phyloP scores from a whole-genome alignment of 306 rosid species.

The Corylus heterophylla region DNA sequence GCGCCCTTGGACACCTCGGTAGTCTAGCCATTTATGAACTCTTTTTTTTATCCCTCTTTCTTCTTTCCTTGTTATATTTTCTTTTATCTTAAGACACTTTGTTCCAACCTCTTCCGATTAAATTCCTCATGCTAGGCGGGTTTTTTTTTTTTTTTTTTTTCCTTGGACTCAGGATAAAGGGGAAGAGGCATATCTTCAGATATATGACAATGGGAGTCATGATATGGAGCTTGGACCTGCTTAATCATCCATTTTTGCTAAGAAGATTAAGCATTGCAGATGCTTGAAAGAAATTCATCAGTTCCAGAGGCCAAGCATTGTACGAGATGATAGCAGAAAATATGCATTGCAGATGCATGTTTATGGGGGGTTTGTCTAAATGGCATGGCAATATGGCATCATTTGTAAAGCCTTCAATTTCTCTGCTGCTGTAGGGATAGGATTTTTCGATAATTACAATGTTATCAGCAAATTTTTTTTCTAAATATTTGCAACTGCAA shows the following conservation, averaged over 20 bases:
- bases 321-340: conserved; percentile 2
- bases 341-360: conserved; percentile 19
- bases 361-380: not conserved
- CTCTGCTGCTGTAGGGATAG: not conserved
- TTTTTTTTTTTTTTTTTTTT: not conserved
- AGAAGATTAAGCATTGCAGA: conserved; percentile 14
- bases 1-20: too few species aligned
- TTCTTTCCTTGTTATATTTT: too few species aligned
- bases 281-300: conserved; percentile 12
- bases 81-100: not conserved
- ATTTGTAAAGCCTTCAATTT: not conserved
- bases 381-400: too few species aligned
- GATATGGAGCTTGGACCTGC: conserved; percentile 25
- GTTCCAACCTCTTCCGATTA: not conserved
- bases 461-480: not conserved
- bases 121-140: not conserved
- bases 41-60: too few species aligned
- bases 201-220: conserved; percentile 29
- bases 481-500: not conserved
- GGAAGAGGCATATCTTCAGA: conserved; percentile 36
- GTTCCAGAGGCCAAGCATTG: conserved; percentile 9
- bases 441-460: not conserved
- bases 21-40: too few species aligned
- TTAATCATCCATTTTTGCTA: conserved; percentile 23
- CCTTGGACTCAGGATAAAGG: conserved; percentile 45